Percentiles rank a stretch among this genome's conserved stretches.
Evolutionary conservation across 2,329 filamentous ascomycete species (phyloP).

Genomic region (Xylaria digitata): DNA sequence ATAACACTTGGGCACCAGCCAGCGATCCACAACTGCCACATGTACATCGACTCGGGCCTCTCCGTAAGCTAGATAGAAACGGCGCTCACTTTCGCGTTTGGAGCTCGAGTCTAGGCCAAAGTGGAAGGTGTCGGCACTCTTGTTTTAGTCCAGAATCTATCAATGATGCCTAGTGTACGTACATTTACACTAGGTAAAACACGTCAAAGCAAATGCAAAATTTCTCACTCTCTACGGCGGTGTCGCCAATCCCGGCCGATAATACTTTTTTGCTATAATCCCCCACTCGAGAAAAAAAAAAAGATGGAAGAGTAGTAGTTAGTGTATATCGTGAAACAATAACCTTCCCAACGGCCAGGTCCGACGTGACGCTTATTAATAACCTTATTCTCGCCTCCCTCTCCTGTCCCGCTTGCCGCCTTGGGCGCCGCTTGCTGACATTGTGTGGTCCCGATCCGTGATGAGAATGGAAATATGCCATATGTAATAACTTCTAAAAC

Average conservation of each 20-base stretch:
- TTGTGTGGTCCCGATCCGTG: background rate
- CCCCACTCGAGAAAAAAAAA: background rate
- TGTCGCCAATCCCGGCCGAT: slow-evolving; percentile 5
- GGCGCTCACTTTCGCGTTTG: background rate
- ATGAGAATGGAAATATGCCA: background rate
- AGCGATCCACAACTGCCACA: background rate
- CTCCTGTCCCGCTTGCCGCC: background rate
- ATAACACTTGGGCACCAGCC: background rate
- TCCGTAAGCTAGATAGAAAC: background rate
- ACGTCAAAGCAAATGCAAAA: slow-evolving; percentile 4
- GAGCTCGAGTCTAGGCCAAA: slow-evolving; percentile 23
- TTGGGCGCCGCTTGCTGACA: background rate
- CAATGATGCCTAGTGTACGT: slow-evolving; percentile 5
- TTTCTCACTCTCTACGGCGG: background rate
- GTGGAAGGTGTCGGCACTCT: slow-evolving; percentile 14
- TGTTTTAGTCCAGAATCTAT: background rate
- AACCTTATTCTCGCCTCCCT: slow-evolving; percentile 25
- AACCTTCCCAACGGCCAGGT: slow-evolving; percentile 15
- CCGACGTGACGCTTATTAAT: slow-evolving; percentile 19
- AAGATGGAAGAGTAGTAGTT: background rate
- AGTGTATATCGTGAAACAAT: slow-evolving; percentile 1
- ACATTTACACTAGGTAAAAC: no score
- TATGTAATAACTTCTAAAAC: background rate
- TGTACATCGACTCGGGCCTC: slow-evolving; percentile 7
- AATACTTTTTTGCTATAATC: slow-evolving; percentile 20